Conservation (phyloP, 306 rosid genomes). For the Heteromeles arbutifolia region DNA sequence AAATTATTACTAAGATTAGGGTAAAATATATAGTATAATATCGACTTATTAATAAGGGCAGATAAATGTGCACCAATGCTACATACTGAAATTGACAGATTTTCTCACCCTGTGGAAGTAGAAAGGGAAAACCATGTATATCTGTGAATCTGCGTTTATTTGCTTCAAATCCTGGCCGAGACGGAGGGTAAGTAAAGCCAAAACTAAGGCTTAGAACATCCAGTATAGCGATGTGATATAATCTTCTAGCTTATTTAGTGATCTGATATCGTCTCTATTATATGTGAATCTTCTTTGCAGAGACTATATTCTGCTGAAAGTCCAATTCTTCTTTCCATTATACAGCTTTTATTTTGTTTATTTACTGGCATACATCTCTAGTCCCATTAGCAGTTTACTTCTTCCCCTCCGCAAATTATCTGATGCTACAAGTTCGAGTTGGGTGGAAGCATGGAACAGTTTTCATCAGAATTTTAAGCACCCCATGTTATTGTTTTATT, state of each 20-base stretch:
- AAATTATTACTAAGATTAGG: no score
- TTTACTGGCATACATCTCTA: background rate
- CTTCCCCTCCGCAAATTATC: background rate
- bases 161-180: no score
- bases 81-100: background rate
- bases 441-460: background rate
- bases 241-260: no score
- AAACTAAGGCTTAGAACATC: no score
- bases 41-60: no score
- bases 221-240: no score
- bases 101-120: background rate
- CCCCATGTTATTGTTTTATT: background rate
- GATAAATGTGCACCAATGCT: background rate
- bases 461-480: background rate
- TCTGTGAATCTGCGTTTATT: background rate
- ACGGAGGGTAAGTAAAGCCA: no score
- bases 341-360: no score
- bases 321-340: background rate
- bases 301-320: background rate
- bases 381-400: background rate
- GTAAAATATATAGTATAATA: no score
- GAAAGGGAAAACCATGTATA: background rate
- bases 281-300: background rate
- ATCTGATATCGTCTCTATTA: no score
- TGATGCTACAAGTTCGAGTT: background rate